Base-by-base conservation (phyloP, 169 alveolate species). In the Cryptosporidium viatorum region DNA sequence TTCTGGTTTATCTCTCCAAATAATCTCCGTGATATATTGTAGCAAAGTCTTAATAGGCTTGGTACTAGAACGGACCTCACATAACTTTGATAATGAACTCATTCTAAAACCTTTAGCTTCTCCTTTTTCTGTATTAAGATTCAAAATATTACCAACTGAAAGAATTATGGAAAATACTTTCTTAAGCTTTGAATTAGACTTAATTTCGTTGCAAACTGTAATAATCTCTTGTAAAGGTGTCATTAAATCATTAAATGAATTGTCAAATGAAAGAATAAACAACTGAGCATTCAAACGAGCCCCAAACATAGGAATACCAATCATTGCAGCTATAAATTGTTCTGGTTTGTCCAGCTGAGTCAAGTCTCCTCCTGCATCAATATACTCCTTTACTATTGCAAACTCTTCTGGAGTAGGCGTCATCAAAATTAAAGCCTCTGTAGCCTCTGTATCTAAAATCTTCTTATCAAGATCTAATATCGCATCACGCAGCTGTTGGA, bases 81-180 rank as follows among this genome's bases (percentile, higher is more conserved):
- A 92, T 51, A 95, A 86, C 89, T 95, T 95, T 31, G 97, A 80
- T 60, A 93, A 84, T 0, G 97, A 95, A 33, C 97, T 94, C 91
- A 96, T 94, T 91, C 95, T 95, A 93, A 95, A 95, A 48, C 97
- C 97, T 55, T 92, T 93, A 3, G 97, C 97, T 75, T 95, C 93
- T 50, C 97, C 97, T 93, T 95, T 94, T 84, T 94, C 95, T 9
- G 97, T 93, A 86, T 95, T 97, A 71, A 91, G 93, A 85, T 95
- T 95, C 71, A 95, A 87, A 52, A 95, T 91, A 75, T 95, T 95
- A 59, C 97, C 97, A 45, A 95, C 93, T 52, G 93, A 93, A 41
- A 95, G 92, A n/a, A 95, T 93, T 18, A 95, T 93, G 65, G 94
- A 92, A 69, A 95, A 91, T n/a, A 95, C 86, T 41, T 93, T 93